Percentiles rank a stretch among this genome's conserved stretches.
These are phyloP conservation scores for Globisporangium mamillatum DNA, from an alignment of 352 stramenopile genomes.

Conservation along the genomic window DNA sequence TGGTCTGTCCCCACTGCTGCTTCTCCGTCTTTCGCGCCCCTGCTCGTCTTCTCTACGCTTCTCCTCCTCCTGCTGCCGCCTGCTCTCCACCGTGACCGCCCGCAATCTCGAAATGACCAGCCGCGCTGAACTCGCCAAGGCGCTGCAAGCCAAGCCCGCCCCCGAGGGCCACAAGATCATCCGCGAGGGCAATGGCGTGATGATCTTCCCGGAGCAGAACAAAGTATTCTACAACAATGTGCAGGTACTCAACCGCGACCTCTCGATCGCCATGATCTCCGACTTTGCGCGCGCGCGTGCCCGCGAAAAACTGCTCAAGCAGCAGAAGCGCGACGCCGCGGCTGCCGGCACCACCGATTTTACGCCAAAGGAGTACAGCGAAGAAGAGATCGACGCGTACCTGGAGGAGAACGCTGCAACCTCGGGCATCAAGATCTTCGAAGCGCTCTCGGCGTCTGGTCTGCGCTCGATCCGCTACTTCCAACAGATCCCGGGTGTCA, in stretches of 20 bases:
- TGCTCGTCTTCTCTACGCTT: conserved; percentile 18
- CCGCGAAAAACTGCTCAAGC: conserved; percentile 65
- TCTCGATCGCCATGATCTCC: conserved; percentile 97
- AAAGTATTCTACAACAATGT: conserved; percentile 94
- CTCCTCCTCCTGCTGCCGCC: conserved; percentile 19
- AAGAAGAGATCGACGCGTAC: conserved; percentile 77
- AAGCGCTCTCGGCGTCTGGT: conserved; percentile 97
- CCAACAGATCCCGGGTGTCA: conserved; percentile 97
- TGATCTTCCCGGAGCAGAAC: conserved; percentile 89
- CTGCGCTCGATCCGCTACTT: conserved; percentile 99
- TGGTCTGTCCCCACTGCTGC: conserved; percentile 1
- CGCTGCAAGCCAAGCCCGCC: conserved; percentile 57
- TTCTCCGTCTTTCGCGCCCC: background rate
- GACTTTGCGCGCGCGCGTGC: conserved; percentile 93
- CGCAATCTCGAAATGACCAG: conserved; percentile 30
- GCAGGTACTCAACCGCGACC: conserved; percentile 98
- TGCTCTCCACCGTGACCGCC: background rate
- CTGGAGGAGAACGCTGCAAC: conserved; percentile 54
- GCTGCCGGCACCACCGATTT: conserved; percentile 36
- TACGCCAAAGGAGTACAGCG: conserved; percentile 44
- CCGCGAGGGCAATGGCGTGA: conserved; percentile 87
- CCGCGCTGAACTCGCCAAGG: conserved; percentile 52
- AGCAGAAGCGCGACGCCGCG: conserved; percentile 58
- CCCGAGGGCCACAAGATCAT: conserved; percentile 84
- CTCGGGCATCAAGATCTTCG: conserved; percentile 96